These are phyloP conservation scores for Moniliophthora roreri DNA, from an alignment of 1,284 basidiomycete species.

Conservation along the genomic window DNA sequence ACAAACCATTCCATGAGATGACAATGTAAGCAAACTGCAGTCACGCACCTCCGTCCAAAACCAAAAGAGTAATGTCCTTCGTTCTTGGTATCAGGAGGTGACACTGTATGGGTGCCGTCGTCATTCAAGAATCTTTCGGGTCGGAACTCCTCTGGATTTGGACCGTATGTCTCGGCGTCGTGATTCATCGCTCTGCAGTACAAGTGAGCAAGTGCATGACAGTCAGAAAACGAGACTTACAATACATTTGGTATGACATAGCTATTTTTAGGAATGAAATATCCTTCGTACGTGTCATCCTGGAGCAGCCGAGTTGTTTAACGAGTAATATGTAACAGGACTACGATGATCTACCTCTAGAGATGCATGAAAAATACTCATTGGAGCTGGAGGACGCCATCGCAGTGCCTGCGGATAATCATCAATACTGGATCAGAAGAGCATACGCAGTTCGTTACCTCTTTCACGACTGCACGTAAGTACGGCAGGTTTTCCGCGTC, in stretches of 20 bases:
- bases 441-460: too few relatives aligned
- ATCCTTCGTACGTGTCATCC: slow-evolving; percentile 10
- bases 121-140: slow-evolving; percentile 8
- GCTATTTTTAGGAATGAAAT: slow-evolving; percentile 9
- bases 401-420: too few relatives aligned
- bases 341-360: too few relatives aligned
- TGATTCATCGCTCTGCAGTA: slow-evolving; percentile 2
- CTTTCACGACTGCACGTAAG: too few relatives aligned
- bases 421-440: too few relatives aligned
- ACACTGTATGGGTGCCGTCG: background rate
- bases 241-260: slow-evolving; percentile 1
- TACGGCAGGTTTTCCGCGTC: too few relatives aligned
- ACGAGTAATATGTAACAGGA: too few relatives aligned
- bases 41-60: slow-evolving; percentile 6
- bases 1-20: too few relatives aligned
- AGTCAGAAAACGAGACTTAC: background rate
- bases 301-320: background rate
- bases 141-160: slow-evolving; percentile 5
- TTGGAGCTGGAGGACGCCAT: too few relatives aligned
- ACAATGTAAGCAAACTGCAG: too few relatives aligned
- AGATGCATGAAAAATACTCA: too few relatives aligned
- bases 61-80: slow-evolving; percentile 11
- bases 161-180: slow-evolving; percentile 5
- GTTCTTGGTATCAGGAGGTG: background rate
- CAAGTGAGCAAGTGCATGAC: background rate